These are phyloP conservation scores for Magnolia changhungtana DNA, from an alignment of 164 flowering plant species.

Conservation along the genomic window DNA sequence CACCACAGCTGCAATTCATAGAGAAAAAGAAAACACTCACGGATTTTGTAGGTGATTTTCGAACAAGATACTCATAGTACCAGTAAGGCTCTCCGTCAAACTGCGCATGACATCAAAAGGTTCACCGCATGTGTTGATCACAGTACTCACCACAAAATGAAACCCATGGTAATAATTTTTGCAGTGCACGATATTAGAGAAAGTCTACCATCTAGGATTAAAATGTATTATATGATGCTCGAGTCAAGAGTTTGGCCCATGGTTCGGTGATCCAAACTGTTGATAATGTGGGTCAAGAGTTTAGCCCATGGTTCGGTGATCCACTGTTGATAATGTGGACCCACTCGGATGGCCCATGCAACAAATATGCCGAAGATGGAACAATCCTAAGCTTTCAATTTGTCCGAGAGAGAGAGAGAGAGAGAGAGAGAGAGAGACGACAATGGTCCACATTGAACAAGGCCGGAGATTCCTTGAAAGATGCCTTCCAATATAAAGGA, in stretches of 20 bases:
- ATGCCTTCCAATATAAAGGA: too few relatives aligned
- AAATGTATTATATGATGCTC: background rate
- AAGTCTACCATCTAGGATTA: background rate
- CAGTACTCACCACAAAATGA: background rate
- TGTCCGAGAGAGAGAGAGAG: too few relatives aligned
- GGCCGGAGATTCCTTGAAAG: too few relatives aligned
- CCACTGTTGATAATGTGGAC: too few relatives aligned
- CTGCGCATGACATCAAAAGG: slow-evolving; percentile 26
- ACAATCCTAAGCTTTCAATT: too few relatives aligned
- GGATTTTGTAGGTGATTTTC: slow-evolving; percentile 82
- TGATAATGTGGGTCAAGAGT: background rate
- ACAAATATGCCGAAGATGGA: too few relatives aligned
- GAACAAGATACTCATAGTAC: slow-evolving; percentile 85
- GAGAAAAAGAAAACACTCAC: slow-evolving; percentile 35
- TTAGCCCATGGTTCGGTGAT: too few relatives aligned
- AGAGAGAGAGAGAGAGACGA: too few relatives aligned
- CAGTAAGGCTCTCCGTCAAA: slow-evolving; percentile 88
- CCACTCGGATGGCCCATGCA: too few relatives aligned
- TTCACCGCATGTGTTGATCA: background rate
- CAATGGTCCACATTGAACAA: too few relatives aligned
- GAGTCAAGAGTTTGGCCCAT: background rate
- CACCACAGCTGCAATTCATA: background rate
- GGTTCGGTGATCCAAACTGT: background rate
- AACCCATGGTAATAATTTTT: background rate
- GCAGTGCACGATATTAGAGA: background rate